These are phyloP conservation scores for Fusarium verticillioides DNA, from an alignment of 2,329 filamentous ascomycete species.

Conservation along the genomic window DNA sequence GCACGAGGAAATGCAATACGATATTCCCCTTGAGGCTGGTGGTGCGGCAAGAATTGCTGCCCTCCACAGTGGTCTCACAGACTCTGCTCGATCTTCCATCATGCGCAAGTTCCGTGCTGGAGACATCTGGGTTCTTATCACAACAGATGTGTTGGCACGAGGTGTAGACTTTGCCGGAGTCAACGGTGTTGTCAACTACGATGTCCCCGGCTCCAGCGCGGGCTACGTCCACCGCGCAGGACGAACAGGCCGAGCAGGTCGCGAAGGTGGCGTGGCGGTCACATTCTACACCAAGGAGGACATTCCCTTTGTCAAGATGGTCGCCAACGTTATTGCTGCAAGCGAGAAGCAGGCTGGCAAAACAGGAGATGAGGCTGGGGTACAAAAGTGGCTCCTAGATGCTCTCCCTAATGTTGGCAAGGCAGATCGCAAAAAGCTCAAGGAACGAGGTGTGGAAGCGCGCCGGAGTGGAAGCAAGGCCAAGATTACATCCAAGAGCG, in stretches of 20 bases:
- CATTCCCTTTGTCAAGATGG: conserved; percentile 85
- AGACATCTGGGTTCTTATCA: conserved; percentile 96
- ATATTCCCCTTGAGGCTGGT: conserved; percentile 89
- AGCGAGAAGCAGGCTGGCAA: conserved; percentile 78
- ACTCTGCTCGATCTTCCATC: conserved; percentile 78
- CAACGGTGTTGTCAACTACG: conserved; percentile 97
- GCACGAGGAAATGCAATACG: conserved; percentile 90
- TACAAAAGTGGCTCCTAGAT: conserved; percentile 89
- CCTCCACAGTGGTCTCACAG: conserved; percentile 86
- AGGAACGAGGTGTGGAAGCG: conserved; percentile 82
- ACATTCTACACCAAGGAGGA: conserved; percentile 98
- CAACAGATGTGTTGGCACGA: conserved; percentile 90
- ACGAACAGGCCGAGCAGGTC: conserved; percentile 87
- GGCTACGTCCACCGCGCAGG: conserved; percentile 94
- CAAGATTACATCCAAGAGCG: conserved; percentile 85
- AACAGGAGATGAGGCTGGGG: conserved; percentile 63
- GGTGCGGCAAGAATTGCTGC: conserved; percentile 87
- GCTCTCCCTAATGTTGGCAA: conserved; percentile 86
- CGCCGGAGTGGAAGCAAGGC: conserved; percentile 61
- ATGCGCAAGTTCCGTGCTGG: conserved; percentile 92
- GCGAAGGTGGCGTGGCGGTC: conserved; percentile 87
- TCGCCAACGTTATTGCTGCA: conserved; percentile 90
- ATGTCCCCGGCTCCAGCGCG: conserved; percentile 90
- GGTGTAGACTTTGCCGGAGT: conserved; percentile 95
- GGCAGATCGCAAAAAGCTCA: conserved; percentile 83